Base-by-base conservation (phyloP, 2,329 filamentous ascomycete species). In the Mycosphaerella sp. region DNA sequence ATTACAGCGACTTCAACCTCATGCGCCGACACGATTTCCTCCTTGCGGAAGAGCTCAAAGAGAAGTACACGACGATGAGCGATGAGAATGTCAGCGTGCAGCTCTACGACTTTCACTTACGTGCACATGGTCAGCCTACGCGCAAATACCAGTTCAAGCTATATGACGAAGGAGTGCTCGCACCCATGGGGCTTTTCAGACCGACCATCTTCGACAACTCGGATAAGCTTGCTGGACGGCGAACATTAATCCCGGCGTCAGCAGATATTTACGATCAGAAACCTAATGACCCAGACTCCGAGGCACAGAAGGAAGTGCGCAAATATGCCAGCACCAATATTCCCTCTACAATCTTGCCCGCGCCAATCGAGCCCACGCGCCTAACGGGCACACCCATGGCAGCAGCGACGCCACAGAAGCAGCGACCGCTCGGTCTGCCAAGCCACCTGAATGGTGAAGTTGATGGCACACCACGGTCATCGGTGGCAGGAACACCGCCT, bases 141-240 rank as follows among this genome's bases (percentile, higher is more conserved):
- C 80, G 84, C 57, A 96, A 95, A 70, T 97, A 95, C 70, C 81
- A 84, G 36, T 97, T 96, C 77, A 97, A 97, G 75, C 90, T 87
- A 0, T 98, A 97, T 64, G 93, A 98, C 61, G 93, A 97, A 69
- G 86, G 94, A 17, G 87, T 95, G 61, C 77, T 98, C n/a, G 86
- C 93, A 0, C 86, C 90, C 1, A 89, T 95, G 85, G 90, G 89
- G n/a, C 87, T 90, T 63, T 96, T 94, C 68, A 86, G 91, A 54
- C 91, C 93, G 0, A 75, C 80, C 2, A 85, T 96, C 49, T 95
- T 97, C 60, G 88, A 95, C 66, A 85, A 89, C 62, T 81, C 79
- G 25, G 72, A 79, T 32, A 98, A 98, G 73, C 79, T 97, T 9
- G 74, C 78, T 16, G 85, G 87, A 37, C 82, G 91, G 44, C 81